phyloP scores from a whole-genome alignment of 805 yeast genomes.

The Suhomyces faveliae region DNA sequence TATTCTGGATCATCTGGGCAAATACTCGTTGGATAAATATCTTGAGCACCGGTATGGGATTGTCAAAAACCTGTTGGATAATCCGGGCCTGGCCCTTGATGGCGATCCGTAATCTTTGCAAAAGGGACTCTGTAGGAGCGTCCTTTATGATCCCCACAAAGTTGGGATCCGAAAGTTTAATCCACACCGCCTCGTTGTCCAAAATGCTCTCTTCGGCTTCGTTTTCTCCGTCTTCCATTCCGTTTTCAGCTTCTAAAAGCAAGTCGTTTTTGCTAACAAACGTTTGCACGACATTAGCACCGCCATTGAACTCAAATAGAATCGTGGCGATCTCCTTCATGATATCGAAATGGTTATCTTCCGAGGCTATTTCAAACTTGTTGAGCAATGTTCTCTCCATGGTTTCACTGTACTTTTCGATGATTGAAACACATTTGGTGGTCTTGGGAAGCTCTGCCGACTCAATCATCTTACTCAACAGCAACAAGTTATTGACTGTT shows the following conservation, averaged over 20 bases:
- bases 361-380: slow-evolving; percentile 72
- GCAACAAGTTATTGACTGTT: slow-evolving; percentile 61
- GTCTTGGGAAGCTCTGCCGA: slow-evolving; percentile 51
- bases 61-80: slow-evolving; percentile 69
- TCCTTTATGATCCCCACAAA: slow-evolving; percentile 49
- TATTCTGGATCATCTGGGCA: slow-evolving; percentile 64
- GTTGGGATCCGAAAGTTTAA: slow-evolving; percentile 57
- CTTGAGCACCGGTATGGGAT: slow-evolving; percentile 65
- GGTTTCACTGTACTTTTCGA: slow-evolving; percentile 69
- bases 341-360: slow-evolving; percentile 61
- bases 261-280: slow-evolving; percentile 79
- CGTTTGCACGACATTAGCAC: slow-evolving; percentile 74
- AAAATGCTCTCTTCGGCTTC: slow-evolving; percentile 30
- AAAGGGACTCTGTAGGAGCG: slow-evolving; percentile 47
- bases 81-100: slow-evolving; percentile 71
- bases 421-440: slow-evolving; percentile 36
- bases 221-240: slow-evolving; percentile 5
- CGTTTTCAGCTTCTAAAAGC: slow-evolving; percentile 49
- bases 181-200: slow-evolving; percentile 56
- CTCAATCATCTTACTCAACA: slow-evolving; percentile 63
- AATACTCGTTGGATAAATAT: slow-evolving; percentile 73
- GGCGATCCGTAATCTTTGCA: slow-evolving; percentile 54
- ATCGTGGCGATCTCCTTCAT: slow-evolving; percentile 77
- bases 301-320: slow-evolving; percentile 79
- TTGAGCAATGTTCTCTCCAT: slow-evolving; percentile 72